Evolutionary conservation across 331 rosid genomes (phyloP), one percentile per base, ranked within the genome.

Genomic region (Phaseolus coccineus): DNA sequence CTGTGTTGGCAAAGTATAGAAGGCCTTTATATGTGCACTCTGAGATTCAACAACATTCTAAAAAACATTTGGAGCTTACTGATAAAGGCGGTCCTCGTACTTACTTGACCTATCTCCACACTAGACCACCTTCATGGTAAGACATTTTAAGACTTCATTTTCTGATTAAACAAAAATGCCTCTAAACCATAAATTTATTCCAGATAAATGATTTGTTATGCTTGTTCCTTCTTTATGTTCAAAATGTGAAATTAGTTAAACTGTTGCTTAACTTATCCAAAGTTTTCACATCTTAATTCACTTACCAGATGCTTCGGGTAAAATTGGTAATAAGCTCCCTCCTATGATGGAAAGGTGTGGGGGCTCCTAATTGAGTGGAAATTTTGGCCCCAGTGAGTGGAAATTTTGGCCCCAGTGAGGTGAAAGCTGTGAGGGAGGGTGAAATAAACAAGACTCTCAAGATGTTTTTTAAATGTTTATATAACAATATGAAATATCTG

Each of bases 1-100:
- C 97, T 73, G 91, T 91, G 58, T 74, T 95, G 82, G 93, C 97
- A 80, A 93, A 86, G 87, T 90, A 92, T 82, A 89, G 73, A 85
- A 90, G 96, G 81, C 99, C 94, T 74, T 83, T 95, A 80, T 81
- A 91, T 77, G 99, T 92, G 79, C 99, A 95, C 77, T 61, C 99
- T 64, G 99, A 95, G 94, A 52, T 91, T 81, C 78, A 76, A 77
- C 89, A 47, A 68, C 89, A 90, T 37, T 83, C 89, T 61, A 83
- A 76, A 74, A 83, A 82, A 76, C 4, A 67, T 69, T 37, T 62
- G 84, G 91, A 83, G 30, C 73, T 63, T 22, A 67, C 86, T 74
- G 90, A 82, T 30, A 57, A 53, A 73, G 82, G 71, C 64, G 87
- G 88, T 74, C 86, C 96, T 6, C 90, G 82, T 58, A 77, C 73